Percentiles rank a stretch among this genome's conserved stretches.
Evolutionary conservation across 2,329 filamentous ascomycete genomes (phyloP).

Genomic region (Myriosclerotinia duriaeana): DNA sequence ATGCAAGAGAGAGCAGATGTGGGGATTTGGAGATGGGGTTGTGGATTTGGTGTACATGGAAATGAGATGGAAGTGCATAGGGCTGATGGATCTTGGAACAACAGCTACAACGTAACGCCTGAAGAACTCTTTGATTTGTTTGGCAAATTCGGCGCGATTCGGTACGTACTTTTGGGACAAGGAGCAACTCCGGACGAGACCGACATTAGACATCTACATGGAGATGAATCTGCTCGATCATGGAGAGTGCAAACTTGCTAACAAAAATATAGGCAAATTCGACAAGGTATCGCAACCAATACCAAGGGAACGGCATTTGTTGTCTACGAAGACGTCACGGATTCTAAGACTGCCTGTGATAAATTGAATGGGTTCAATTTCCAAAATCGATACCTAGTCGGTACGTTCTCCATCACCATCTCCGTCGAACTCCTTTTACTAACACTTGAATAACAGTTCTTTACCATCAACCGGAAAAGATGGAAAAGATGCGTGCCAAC

Average conservation of each 20-base stretch:
- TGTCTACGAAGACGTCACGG: constrained; percentile 98
- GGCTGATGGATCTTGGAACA: constrained; percentile 33
- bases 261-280: constrained; percentile 73
- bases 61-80: constrained; percentile 58
- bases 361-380: constrained; percentile 99
- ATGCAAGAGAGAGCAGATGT: constrained; percentile 6
- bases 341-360: constrained; percentile 98
- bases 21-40: constrained; percentile 8
- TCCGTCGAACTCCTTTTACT: constrained; percentile 17
- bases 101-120: constrained; percentile 96
- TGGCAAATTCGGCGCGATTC: constrained; percentile 93
- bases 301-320: constrained; percentile 99
- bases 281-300: constrained; percentile 93
- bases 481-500: constrained; percentile 56
- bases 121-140: constrained; percentile 99
- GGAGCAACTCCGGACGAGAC: background rate
- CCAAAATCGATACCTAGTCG: constrained; percentile 97
- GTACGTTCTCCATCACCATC: constrained; percentile 54
- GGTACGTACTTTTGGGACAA: constrained; percentile 58
- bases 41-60: constrained; percentile 28
- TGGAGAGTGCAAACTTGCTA: constrained; percentile 11
- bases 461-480: constrained; percentile 77
- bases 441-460: constrained; percentile 51
- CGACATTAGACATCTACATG: background rate
- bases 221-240: constrained; percentile 20